A percentile compares a stretch with the other conserved stretches of the same genome.
phyloP scores from a whole-genome alignment of 148 eudicot genomes.

The Camellia sinensis region DNA sequence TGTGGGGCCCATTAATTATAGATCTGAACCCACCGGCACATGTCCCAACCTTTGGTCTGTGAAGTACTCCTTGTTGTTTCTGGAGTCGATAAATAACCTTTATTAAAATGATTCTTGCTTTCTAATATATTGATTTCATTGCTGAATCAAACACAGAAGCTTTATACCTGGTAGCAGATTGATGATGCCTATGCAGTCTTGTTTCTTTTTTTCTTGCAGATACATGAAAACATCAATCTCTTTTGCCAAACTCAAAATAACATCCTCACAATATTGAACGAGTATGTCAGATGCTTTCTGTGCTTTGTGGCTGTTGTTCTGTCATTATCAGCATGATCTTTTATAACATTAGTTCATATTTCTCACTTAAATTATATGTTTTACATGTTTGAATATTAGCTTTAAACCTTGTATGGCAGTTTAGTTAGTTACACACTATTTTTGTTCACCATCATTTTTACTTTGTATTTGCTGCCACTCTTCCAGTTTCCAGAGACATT shows the following conservation, averaged over 20 bases:
- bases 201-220: slow-evolving; percentile 42
- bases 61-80: background rate
- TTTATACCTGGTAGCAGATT: background rate
- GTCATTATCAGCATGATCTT: background rate
- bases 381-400: background rate
- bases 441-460: background rate
- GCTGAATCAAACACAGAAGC: background rate
- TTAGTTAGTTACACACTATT: background rate
- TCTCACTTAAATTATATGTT: background rate
- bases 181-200: slow-evolving; percentile 1
- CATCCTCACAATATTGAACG: slow-evolving; percentile 59
- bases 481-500: background rate
- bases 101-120: background rate
- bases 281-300: slow-evolving; percentile 42
- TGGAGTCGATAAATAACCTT: background rate
- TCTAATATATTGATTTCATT: background rate
- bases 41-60: background rate
- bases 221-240: slow-evolving; percentile 71
- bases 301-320: slow-evolving; percentile 2
- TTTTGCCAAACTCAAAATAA: slow-evolving; percentile 74
- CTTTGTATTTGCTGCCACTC: background rate
- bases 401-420: background rate
- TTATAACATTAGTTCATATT: background rate
- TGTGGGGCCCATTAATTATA: background rate
- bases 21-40: background rate